Conservation (phyloP, 106 monocot species). For the Allium sativum region DNA sequence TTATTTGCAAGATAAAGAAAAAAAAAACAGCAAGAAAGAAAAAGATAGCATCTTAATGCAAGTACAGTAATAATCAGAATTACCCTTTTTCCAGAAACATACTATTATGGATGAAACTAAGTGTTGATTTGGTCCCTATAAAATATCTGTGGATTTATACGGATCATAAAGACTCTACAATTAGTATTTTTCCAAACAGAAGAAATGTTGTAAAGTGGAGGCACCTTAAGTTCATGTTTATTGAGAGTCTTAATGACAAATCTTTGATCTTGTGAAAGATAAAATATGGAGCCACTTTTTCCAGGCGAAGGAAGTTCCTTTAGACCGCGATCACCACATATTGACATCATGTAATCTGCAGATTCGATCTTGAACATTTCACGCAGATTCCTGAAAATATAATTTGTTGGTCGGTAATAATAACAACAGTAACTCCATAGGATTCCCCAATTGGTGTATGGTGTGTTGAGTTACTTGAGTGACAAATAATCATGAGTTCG, state of each 20-base stretch:
- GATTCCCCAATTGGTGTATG: no score
- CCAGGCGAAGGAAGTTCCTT: conserved; percentile 97
- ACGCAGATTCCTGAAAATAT: conserved; percentile 74
- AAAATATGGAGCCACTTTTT: conserved; percentile 98
- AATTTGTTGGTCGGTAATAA: background rate
- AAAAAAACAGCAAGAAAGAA: background rate
- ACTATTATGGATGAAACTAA: no score
- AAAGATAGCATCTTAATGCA: background rate
- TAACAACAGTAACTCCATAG: background rate
- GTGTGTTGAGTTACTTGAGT: no score
- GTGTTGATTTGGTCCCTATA: no score
- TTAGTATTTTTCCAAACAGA: no score
- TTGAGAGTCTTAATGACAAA: conserved; percentile 86
- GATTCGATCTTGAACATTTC: conserved; percentile 99
- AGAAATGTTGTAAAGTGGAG: no score
- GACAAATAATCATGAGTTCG: no score
- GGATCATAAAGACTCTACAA: no score
- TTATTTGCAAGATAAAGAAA: background rate
- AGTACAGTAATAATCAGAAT: background rate
- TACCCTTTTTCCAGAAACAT: no score
- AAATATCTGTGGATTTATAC: no score
- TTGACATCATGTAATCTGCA: conserved; percentile 96
- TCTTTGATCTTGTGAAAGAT: conserved; percentile 96
- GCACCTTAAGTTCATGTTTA: conserved; percentile 80
- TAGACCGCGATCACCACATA: conserved; percentile 74